Evolutionary conservation across 2,329 filamentous ascomycete genomes (phyloP), one percentile per base, ranked within the genome.

Genomic region (Endocalyx cinctus): DNA sequence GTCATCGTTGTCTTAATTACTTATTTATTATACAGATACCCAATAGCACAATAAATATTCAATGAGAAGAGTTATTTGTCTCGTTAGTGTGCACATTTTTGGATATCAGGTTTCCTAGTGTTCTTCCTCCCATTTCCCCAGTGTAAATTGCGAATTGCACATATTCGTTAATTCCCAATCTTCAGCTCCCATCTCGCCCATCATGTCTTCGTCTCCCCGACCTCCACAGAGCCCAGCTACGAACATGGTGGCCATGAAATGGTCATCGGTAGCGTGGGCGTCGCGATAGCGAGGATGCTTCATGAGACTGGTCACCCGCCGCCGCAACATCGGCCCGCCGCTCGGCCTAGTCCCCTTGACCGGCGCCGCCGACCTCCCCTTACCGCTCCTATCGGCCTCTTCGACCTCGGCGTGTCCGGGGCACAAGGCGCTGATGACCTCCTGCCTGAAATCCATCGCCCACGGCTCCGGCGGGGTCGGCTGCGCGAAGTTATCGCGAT

Each of bases 181-280:
- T 62, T 82, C 76, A 0, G 75, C 77, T n/a, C 60, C 64, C 41
- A 77, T 47, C 37, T 58, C 52, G 0, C 63, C 69, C 22, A 55
- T 42, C 10, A 56, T 48, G 1, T 57, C 61, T 34, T 62, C 54
- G 51, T 76, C 71, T 16, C 69, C 66, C 33, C 55, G 47, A 19
- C 66, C 66, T 2, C 77, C 69, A 18, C 62, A 63, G 4, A 70
- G 61, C 1, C 80, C 80, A 0, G 77, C 74, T 1, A 79, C 70
- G 56, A 84, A 84, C 47, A 78, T 62, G 4, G 74, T 67, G 1
- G 77, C 62, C 74, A 84, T 82, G 43, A 80, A 84, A 49, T 84
- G 79, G 51, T 84, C 81, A 48, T 85, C 80, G 0, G 80, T 84
- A 1, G 67, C 79, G 57, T 84, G 80, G 0, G 81, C 80, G 45